Evolutionary conservation across 1,284 basidiomycete species (phyloP), one percentile per base, ranked within the genome.

Genomic region (Blastosporella zonata): DNA sequence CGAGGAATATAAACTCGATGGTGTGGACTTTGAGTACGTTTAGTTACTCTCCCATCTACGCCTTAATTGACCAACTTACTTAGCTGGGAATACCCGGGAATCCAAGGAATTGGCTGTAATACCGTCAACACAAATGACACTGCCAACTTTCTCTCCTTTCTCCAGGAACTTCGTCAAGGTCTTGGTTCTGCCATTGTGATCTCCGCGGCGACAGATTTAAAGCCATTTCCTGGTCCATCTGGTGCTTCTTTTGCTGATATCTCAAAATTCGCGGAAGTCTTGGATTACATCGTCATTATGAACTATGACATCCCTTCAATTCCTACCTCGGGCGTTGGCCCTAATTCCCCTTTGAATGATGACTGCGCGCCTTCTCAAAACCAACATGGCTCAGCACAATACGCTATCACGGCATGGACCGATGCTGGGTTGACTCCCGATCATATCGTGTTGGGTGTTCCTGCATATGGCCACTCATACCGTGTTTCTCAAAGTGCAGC

Each of bases 61-160:
- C 4, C n/a, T 39, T 36, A 43, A 37, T 31, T 37, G 34, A 20
- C 56, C 45, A 35, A 50, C 18, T 33, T 18, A 22, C 50, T 33
- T 54, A 93, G 93, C 64, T 94, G 91, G 92, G 92, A 94, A 64
- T 94, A 90, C 62, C 93, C 93, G 23, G 80, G 75, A 23, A 69
- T 69, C 13, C 71, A 72, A 47, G 91, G 90, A 20, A 77, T 88
- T n/a, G 75, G 78, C 7, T 90, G 88, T 61, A 95, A 95, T 67
- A 65, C 65, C 5, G 68, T 84, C 48, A 78, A 78, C 27, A 55
- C 73, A 1, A 63, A 78, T 49, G 93, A 96, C 66, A 84, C 84
- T 0, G 72, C 75, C 52, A 85, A 87, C 61, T 81, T 84, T 64
- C 79, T 95, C 43, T 57, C 73, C 4, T 90, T 94, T 75, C 76